A percentile compares a stretch with the other conserved stretches of the same genome.
phyloP scores from a whole-genome alignment of 2,329 filamentous ascomycete species.

The Ascochyta fabae region DNA sequence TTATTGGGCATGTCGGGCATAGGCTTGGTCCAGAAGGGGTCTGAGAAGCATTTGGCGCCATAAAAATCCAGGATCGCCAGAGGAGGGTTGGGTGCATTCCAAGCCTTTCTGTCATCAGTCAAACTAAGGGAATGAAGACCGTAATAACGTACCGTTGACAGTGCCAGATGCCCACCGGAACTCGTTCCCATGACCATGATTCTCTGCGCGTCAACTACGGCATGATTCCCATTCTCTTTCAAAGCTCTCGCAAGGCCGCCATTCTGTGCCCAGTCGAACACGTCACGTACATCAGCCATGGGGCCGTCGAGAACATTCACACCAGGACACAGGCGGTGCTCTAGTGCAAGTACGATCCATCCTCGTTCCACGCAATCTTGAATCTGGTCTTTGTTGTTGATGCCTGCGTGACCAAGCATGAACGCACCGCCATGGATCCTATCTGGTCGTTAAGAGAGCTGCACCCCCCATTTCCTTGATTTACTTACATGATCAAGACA shows the following conservation, averaged over 20 bases:
- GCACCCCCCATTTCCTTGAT: too few species aligned
- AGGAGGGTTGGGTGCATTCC: conserved; percentile 4
- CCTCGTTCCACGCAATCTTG: conserved; percentile 16
- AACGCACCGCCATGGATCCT: conserved; percentile 26
- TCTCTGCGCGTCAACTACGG: conserved; percentile 3
- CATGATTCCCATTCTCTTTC: background rate
- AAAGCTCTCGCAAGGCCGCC: conserved; percentile 11
- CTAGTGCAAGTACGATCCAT: conserved; percentile 18
- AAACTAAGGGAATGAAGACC: too few species aligned
- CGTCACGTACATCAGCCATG: conserved; percentile 21
- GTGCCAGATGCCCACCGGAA: conserved; percentile 19
- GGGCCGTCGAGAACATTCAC: conserved; percentile 19
- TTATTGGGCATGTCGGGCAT: conserved; percentile 11
- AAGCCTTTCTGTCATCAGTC: conserved; percentile 10
- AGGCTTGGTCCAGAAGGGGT: conserved; percentile 18
- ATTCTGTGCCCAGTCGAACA: conserved; percentile 16
- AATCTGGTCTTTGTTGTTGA: conserved; percentile 23
- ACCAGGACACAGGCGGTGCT: conserved; percentile 25
- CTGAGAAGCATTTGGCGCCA: conserved; percentile 20
- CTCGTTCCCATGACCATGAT: conserved; percentile 22
- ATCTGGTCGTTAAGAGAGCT: background rate
- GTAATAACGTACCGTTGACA: conserved; percentile 7
- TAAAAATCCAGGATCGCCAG: conserved; percentile 24
- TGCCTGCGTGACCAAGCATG: conserved; percentile 19
- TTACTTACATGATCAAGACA: conserved; percentile 17